Evolutionary conservation across 805 yeast species (phyloP), one percentile per base, ranked within the genome.

Genomic region (Kuraishia hungarica): DNA sequence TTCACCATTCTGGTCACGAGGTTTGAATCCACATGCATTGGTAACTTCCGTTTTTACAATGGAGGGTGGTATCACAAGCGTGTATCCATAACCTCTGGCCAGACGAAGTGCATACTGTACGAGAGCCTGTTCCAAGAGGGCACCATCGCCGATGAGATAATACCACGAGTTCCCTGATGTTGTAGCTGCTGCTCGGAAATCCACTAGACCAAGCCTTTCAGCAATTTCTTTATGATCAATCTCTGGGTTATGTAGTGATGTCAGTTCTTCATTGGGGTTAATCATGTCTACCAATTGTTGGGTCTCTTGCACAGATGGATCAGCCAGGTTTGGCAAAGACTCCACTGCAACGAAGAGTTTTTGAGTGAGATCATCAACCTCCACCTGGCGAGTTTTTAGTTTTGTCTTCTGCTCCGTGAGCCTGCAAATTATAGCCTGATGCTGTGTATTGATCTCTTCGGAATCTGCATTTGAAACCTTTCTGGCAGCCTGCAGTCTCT

Each of bases 11-110:
- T 83, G 85, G 64, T 94, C 98, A 57, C 96, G 81, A 13, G 99
- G 99, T 64, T 86, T 83, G 72, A 92, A 94, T 0, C 99, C 99
- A 73, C 99, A 94, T 0, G 97, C 97, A 60, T 78, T 74, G 0
- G 92, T 83, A 4, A 89, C 74, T 58, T 88, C 96, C 20, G 82
- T 73, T 60, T 87, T 81, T 1, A 92, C 96, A 17, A 94, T 81
- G 0, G 96, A 81, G 1, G 99, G 99, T 0, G 98, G 97, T 11
- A 81, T 68, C 10, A 85, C 81, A 78, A 86, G 79, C 39, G 69
- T 68, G 70, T 88, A 94, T 0, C 96, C 96, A 10, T 74, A 65
- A 51, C 70, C 62, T 50, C 89, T 72, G 2, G 97, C 97, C 54
- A 75, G 69, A 39, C 79, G 72, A 53, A 93, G 67, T 0, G 96